phyloP scores from a whole-genome alignment of 2,329 filamentous ascomycete genomes.

The Torrubiellomyces zombiae region DNA sequence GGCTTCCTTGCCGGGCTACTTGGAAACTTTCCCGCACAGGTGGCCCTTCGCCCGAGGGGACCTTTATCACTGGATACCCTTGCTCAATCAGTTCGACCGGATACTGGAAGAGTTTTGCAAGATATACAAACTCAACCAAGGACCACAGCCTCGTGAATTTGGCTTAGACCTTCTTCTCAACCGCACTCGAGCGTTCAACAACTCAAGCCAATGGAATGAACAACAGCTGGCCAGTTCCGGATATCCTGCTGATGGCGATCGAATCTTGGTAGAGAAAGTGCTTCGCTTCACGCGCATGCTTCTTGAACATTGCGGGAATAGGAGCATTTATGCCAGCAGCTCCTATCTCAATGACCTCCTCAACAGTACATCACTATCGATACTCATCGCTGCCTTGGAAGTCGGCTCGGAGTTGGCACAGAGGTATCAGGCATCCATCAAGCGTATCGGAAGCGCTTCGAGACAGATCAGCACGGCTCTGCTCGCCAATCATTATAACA shows the following conservation, averaged over 20 bases:
- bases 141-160: constrained; percentile 68
- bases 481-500: constrained; percentile 71
- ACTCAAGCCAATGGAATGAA: constrained; percentile 26
- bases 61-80: constrained; percentile 92
- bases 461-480: constrained; percentile 55
- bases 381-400: constrained; percentile 64
- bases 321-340: constrained; percentile 92
- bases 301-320: constrained; percentile 87
- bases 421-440: constrained; percentile 78
- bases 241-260: constrained; percentile 61
- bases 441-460: constrained; percentile 49
- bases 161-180: constrained; percentile 46
- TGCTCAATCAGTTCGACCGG: constrained; percentile 84
- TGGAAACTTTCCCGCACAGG: constrained; percentile 66
- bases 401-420: constrained; percentile 78
- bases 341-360: constrained; percentile 75
- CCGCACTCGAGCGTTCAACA: constrained; percentile 32
- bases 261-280: constrained; percentile 61
- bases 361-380: constrained; percentile 65
- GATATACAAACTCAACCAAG: constrained; percentile 63
- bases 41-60: constrained; percentile 96
- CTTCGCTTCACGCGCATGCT: constrained; percentile 76
- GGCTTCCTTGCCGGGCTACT: constrained; percentile 58
- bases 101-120: constrained; percentile 69
- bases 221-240: constrained; percentile 39